These are phyloP conservation scores for Casuarina cunninghamiana DNA, from an alignment of 306 rosid species.

Conservation along the genomic window DNA sequence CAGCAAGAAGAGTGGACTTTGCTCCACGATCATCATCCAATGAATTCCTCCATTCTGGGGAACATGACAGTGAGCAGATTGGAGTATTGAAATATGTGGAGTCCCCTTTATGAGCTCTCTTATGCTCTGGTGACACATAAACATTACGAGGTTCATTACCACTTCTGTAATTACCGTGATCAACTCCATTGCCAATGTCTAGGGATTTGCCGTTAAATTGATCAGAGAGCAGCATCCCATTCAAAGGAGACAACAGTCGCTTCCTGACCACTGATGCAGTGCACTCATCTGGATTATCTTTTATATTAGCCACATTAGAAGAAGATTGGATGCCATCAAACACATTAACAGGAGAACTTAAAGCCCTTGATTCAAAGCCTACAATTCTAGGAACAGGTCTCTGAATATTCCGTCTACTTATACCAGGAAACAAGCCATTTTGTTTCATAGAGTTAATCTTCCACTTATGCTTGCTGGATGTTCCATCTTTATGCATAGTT, in stretches of 20 bases:
- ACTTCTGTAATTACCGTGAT: conserved; percentile 29
- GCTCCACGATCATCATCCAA: conserved; percentile 18
- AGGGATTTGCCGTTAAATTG: conserved; percentile 41
- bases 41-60: conserved; percentile 39
- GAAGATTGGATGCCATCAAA: conserved; percentile 38
- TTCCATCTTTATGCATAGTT: conserved; percentile 33
- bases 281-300: conserved; percentile 34
- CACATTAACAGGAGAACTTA: conserved; percentile 33
- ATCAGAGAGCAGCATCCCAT: conserved; percentile 47
- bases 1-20: conserved; percentile 32
- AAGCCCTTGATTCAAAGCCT: conserved; percentile 58
- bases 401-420: conserved; percentile 38
- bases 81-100: conserved; percentile 24
- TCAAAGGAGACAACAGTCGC: conserved; percentile 57
- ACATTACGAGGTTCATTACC: conserved; percentile 28
- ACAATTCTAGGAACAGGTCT: conserved; percentile 52
- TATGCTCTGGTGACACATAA: conserved; percentile 38
- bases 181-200: conserved; percentile 36
- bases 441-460: conserved; percentile 44
- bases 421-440: conserved; percentile 40
- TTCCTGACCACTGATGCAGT: conserved; percentile 41
- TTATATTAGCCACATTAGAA: conserved; percentile 29
- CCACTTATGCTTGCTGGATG: conserved; percentile 38
- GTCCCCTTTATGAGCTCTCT: conserved; percentile 50
- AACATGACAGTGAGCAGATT: conserved; percentile 49